A percentile compares a stretch with the other conserved stretches of the same genome.
Evolutionary conservation across 2,329 filamentous ascomycete genomes (phyloP).

Genomic region (Penicillium aurantiogriseum): DNA sequence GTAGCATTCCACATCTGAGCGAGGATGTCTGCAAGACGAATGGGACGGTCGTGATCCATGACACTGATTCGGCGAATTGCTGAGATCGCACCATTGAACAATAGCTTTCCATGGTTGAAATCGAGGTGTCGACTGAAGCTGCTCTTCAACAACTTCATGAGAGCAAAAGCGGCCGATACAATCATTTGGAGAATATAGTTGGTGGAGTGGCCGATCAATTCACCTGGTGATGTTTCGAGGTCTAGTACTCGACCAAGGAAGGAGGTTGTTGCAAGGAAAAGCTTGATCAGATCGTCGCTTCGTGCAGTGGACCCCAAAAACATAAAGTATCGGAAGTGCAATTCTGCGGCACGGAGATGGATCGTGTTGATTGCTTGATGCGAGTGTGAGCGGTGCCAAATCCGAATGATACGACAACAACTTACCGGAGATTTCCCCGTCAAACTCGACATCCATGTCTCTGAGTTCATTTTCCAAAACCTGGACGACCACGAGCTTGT

Average conservation of each 20-base stretch:
- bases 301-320: conserved; percentile 47
- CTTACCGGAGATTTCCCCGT: conserved; percentile 37
- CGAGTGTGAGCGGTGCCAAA: neutral
- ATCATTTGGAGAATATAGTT: conserved; percentile 67
- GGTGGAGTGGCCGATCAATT: conserved; percentile 52
- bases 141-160: conserved; percentile 64
- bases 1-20: conserved; percentile 62
- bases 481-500: conserved; percentile 45
- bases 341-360: conserved; percentile 46
- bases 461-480: conserved; percentile 46
- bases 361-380: conserved; percentile 45
- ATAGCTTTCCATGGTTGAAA: conserved; percentile 52
- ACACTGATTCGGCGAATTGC: conserved; percentile 60
- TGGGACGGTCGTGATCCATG: conserved; percentile 60
- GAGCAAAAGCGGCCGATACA: conserved; percentile 60
- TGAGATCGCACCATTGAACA: conserved; percentile 59
- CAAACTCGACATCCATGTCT: conserved; percentile 54
- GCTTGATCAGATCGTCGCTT: conserved; percentile 45
- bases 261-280: conserved; percentile 46
- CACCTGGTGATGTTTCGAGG: conserved; percentile 44
- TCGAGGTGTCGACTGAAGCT: conserved; percentile 59
- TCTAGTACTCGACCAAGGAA: conserved; percentile 48
- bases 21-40: conserved; percentile 62
- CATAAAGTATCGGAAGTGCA: conserved; percentile 48
- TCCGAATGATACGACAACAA: neutral